These are phyloP conservation scores for Saccharomyces eubayanus DNA, from an alignment of 805 yeast genomes.

Conservation along the genomic window DNA sequence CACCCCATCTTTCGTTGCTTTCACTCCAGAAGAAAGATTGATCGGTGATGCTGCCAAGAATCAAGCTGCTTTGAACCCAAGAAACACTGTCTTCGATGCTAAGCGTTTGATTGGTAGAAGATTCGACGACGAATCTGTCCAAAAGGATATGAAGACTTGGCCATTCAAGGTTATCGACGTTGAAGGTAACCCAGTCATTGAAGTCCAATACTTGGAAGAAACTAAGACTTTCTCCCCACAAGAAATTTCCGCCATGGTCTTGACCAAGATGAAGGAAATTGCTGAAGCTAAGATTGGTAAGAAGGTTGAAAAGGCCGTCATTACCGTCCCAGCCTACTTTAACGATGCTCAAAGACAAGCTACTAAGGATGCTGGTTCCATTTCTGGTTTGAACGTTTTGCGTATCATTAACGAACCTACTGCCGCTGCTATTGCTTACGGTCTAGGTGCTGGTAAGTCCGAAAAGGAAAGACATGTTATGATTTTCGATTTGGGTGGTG, in stretches of 20 bases:
- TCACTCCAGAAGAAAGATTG: conserved; percentile 67
- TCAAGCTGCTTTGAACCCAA: conserved; percentile 73
- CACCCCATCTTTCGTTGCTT: conserved; percentile 72
- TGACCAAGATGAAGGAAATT: conserved; percentile 73
- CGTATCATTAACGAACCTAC: conserved; percentile 79
- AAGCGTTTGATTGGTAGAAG: conserved; percentile 77
- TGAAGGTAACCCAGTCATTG: conserved; percentile 58
- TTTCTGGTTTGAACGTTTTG: conserved; percentile 69
- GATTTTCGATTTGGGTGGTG: conserved; percentile 96
- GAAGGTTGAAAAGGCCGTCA: conserved; percentile 63
- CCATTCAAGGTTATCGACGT: conserved; percentile 64
- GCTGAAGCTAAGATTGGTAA: conserved; percentile 70
- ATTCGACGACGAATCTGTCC: conserved; percentile 66
- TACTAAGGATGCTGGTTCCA: conserved; percentile 75
- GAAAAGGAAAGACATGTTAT: conserved; percentile 80
- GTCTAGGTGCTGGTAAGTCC: conserved; percentile 84
- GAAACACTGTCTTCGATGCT: conserved; percentile 73
- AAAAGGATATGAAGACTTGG: conserved; percentile 88
- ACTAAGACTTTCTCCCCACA: conserved; percentile 63
- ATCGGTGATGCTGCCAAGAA: conserved; percentile 77
- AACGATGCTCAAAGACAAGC: conserved; percentile 78
- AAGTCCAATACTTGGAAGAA: conserved; percentile 64
- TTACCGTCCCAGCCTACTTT: conserved; percentile 69
- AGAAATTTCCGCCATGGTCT: conserved; percentile 68
- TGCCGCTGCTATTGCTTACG: conserved; percentile 98